A percentile compares a stretch with the other conserved stretches of the same genome.
Evolutionary conservation across 2,329 filamentous ascomycete species (phyloP).

Genomic region (Sphaerulina musiva): DNA sequence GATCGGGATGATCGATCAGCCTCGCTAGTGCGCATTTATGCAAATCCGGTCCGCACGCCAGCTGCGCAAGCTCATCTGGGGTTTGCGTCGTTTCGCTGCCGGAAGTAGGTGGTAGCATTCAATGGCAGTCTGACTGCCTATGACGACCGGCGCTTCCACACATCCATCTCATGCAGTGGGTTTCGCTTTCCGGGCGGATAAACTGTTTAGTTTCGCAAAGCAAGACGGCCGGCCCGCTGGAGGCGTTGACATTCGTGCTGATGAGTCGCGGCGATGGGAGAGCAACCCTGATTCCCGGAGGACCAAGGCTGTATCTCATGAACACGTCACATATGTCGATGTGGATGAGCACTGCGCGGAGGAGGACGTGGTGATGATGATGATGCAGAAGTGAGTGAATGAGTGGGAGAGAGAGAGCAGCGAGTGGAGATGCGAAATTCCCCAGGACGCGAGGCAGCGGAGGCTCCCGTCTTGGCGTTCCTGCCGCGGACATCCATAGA

Average conservation of each 20-base stretch:
- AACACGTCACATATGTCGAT: neutral
- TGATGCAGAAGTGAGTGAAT: neutral
- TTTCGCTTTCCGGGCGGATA: neutral
- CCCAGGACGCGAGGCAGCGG: neutral
- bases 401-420: neutral
- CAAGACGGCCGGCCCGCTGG: neutral
- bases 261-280: neutral
- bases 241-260: neutral
- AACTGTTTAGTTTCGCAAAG: neutral
- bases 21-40: neutral
- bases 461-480: neutral
- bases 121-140: neutral
- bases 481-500: neutral
- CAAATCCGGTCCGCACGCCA: neutral
- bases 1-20: neutral
- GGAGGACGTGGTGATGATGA: neutral
- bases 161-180: no score
- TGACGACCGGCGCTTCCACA: no score
- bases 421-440: neutral
- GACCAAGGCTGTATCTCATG: neutral
- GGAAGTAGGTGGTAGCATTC: neutral
- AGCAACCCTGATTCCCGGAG: neutral
- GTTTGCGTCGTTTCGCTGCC: neutral
- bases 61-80: neutral
- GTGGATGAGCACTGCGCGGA: no score